Evolutionary conservation across 108 stramenopile genomes (phyloP), one percentile per base, ranked within the genome.

Genomic region (Fragilaria crotonensis): DNA sequence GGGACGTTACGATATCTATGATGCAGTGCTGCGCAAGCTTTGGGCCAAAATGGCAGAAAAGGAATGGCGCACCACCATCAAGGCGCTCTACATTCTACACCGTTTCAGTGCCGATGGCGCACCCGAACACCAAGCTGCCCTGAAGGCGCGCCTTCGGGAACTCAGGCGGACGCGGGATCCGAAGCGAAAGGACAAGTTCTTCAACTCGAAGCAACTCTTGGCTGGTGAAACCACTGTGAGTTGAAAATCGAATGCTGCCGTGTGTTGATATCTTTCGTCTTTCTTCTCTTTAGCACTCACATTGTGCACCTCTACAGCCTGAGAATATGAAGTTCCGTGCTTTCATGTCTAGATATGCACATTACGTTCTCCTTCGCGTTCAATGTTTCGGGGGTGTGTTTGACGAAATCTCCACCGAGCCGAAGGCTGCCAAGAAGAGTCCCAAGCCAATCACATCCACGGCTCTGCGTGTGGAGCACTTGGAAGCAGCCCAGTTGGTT

Each of bases 11-110:
- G 93, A 94, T 69, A 90, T 90, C 41, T 94, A 90, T 65, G 89
- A 89, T 72, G 85, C 89, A 28, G 89, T 94, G 1, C 66, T 94
- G 20, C 64, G 93, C 7, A 94, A 94, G 49, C 74, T 94, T 5
- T 94, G 93, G 93, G 78, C 67, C 27, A 94, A 94, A 69, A 94
- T 94, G 93, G 82, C 85, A 0, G 93, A 94, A 71, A 84, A 79
- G 62, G 93, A 94, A 53, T 44, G 70, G 30, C 22, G 65, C 7
- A 70, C 62, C 11, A 44, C 41, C 9, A 67, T 90, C 62, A 94
- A 94, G 71, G 79, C 87, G 25, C 72, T 94, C 1, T 94, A 94
- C 59, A 78, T 94, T 28, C 60, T 94, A 54, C 93, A 94, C 73
- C 70, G 93, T 33, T 94, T 94, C 67, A 66, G 75, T 21, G 85